phyloP scores from a whole-genome alignment of 176 grass and related monocot genomes.

The Cenchrus fungigraminus region DNA sequence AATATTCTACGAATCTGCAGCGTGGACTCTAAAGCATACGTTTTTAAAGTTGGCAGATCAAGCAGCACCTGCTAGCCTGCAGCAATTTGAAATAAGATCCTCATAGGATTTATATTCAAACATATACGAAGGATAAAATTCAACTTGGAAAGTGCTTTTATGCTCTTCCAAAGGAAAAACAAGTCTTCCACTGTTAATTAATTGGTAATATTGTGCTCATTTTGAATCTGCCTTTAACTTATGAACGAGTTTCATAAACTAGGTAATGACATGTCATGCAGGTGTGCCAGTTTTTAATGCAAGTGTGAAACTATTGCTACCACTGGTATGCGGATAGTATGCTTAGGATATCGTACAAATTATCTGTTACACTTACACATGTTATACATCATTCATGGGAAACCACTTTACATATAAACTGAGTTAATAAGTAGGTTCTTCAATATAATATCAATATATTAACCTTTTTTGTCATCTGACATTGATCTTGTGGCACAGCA shows the following conservation, averaged over 20 bases:
- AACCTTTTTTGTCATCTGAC: conserved; percentile 6
- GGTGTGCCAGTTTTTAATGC: not conserved
- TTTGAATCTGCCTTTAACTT: not conserved
- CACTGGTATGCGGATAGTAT: not conserved
- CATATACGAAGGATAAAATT: not conserved
- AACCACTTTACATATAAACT: conserved; percentile 12
- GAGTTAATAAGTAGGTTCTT: conserved; percentile 8
- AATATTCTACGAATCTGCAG: not conserved
- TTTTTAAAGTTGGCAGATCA: not conserved
- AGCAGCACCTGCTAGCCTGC: not conserved
- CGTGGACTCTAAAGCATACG: not conserved
- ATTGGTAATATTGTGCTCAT: conserved; percentile 7
- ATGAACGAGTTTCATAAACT: not conserved
- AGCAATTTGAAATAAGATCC: conserved; percentile 14
- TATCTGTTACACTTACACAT: not conserved
- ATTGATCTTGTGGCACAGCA: conserved; percentile 60
- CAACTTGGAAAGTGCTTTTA: not conserved
- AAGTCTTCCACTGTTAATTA: conserved; percentile 2
- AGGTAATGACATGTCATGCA: not conserved
- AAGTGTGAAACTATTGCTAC: conserved; percentile 7
- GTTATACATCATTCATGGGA: conserved; percentile 25
- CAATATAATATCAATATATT: conserved; percentile 16
- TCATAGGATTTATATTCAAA: conserved; percentile 2
- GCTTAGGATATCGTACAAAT: not conserved
- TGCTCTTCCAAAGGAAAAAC: conserved; percentile 2